Evolutionary conservation across 768 basidiomycete species (phyloP), one percentile per base, ranked within the genome.

Genomic region (Megacollybia marginata): DNA sequence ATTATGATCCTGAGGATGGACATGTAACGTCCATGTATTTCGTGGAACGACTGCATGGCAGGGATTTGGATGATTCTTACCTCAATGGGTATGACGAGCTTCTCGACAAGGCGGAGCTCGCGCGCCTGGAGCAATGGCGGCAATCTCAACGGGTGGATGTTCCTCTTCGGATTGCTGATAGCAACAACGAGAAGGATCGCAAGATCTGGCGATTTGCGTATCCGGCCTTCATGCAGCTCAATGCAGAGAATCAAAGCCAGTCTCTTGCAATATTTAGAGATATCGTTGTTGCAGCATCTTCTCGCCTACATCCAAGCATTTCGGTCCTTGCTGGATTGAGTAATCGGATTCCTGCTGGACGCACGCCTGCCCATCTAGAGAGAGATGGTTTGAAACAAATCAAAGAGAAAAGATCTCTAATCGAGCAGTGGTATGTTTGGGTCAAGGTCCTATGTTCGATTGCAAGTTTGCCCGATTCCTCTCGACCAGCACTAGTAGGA

Each of bases 361-460:
- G 79, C 15, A 61, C 64, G 3, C 62, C 66, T 5, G 65, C 65
- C 40, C 57, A 61, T 11, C 52, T 60, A 1, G 83, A 83, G 44
- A 73, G 71, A 46, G 80, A 83, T 50, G 77, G 77, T 0, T 57
- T 70, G 20, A 79, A 74, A 46, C 54, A 74, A 7, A 68, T 83
- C 11, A 64, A 67, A 34, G 86, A 88, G 6, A 80, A 82, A 56
- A 79, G 71, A 58, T 60, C 62, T 13, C 61, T 80, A 16, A 72
- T 89, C 32, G 80, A 83, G 40, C 89, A 92, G 63, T 92, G 90
- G 90, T 76, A 85, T 52, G 67, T 82, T 18, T 92, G 90, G 90
- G 73, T 91, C 47, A 88, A 88, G 54, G 74, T 86, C 18, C 73
- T 95, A n/a, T 92, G 88, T 55, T 78, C 85, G n/a, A 91, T 89